A percentile compares a stretch with the other conserved stretches of the same genome.
These are phyloP conservation scores for Fusarium sp. DNA, from an alignment of 2,329 filamentous ascomycete species.

Conservation along the genomic window DNA sequence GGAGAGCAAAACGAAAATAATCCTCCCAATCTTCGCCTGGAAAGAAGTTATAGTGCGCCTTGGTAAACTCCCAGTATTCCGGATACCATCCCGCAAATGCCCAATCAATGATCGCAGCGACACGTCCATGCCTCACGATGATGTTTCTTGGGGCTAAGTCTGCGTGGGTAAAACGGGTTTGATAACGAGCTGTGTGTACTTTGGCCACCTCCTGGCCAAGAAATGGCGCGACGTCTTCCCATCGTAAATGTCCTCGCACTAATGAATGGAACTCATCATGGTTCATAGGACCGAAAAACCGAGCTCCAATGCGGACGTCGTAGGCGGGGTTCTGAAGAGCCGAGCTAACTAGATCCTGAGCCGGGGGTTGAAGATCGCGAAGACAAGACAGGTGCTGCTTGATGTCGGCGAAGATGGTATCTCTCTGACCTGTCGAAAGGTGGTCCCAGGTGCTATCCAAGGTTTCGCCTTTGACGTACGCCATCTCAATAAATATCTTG, in stretches of 20 bases:
- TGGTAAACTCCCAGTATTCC: conserved; percentile 54
- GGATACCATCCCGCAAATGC: conserved; percentile 55
- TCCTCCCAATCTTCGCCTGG: conserved; percentile 42
- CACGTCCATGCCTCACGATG: conserved; percentile 45
- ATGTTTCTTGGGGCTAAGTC: conserved; percentile 50
- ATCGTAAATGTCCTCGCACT: conserved; percentile 36
- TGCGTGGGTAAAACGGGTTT: conserved; percentile 48
- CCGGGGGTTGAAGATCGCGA: conserved; percentile 46
- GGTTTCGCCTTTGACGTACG: conserved; percentile 39
- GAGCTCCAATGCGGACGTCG: conserved; percentile 48
- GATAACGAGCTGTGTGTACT: conserved; percentile 45
- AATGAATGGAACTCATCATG: conserved; percentile 48
- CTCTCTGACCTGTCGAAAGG: conserved; percentile 42
- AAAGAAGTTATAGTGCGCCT: conserved; percentile 47
- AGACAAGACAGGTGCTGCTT: conserved; percentile 43
- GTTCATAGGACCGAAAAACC: conserved; percentile 48
- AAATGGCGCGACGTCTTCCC: conserved; percentile 43
- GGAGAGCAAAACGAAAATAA: conserved; percentile 38
- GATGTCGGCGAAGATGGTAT: conserved; percentile 44
- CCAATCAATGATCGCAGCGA: conserved; percentile 53
- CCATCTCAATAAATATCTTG: conserved; percentile 50
- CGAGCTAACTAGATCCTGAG: conserved; percentile 43
- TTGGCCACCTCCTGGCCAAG: conserved; percentile 45
- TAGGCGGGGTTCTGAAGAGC: conserved; percentile 47
- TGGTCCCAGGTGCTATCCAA: conserved; percentile 40